A percentile compares a stretch with the other conserved stretches of the same genome.
Conservation (phyloP, 805 yeast genomes). For the Candida ortonii region DNA sequence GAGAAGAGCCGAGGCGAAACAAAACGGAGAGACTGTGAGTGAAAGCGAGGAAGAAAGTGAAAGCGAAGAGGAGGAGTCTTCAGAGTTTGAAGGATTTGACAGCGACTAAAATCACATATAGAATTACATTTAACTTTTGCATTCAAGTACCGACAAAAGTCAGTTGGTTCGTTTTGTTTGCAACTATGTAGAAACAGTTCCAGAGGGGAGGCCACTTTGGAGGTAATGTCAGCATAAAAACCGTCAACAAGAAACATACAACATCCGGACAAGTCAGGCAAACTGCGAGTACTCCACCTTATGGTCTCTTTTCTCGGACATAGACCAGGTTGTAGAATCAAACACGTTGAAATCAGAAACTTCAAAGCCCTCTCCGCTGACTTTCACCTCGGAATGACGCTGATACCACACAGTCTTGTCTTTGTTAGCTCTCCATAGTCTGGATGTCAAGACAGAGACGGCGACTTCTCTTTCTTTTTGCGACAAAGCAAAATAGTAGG, state of each 20-base stretch:
- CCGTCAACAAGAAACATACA: no score
- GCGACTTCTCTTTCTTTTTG: constrained; percentile 40
- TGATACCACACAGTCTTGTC: constrained; percentile 34
- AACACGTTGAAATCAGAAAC: constrained; percentile 44
- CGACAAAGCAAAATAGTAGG: constrained; percentile 42
- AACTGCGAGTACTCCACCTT: constrained; percentile 36
- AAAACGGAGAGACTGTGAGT: constrained; percentile 36
- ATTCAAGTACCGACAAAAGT: constrained; percentile 1
- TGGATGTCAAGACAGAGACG: constrained; percentile 29
- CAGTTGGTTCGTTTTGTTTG: neutral
- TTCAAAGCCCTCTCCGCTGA: constrained; percentile 39
- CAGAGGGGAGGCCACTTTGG: no score
- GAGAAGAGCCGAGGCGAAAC: constrained; percentile 46
- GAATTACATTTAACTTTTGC: constrained; percentile 2
- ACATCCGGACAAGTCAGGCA: no score
- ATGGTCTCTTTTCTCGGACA: constrained; percentile 39
- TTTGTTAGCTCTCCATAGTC: constrained; percentile 37
- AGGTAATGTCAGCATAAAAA: constrained; percentile 1
- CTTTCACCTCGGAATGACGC: constrained; percentile 37
- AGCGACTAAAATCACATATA: no score
- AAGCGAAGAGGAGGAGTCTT: constrained; percentile 25
- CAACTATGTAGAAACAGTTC: no score
- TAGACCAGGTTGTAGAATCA: constrained; percentile 42
- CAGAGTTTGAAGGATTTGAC: constrained; percentile 24
- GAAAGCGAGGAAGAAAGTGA: constrained; percentile 30